Evolutionary conservation across 1,284 basidiomycete genomes (phyloP), one percentile per base, ranked within the genome.

Genomic region (Microbotryomycetes sp.): DNA sequence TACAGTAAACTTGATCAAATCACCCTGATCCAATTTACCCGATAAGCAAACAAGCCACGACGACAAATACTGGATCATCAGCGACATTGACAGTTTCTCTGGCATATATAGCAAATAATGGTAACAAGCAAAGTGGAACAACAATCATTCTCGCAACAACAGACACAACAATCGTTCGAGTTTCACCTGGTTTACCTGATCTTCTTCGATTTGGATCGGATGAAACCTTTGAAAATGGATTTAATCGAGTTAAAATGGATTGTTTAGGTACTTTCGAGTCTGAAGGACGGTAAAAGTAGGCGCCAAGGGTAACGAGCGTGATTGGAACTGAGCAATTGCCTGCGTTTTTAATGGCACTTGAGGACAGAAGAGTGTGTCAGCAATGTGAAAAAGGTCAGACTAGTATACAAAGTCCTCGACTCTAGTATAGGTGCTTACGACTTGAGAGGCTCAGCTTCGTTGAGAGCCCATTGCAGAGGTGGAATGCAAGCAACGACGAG

Each of bases 271-370:
- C n/a, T 25, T 53, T 16, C 26, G 65, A 22, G 3, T 58, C 32
- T 9, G 60, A 61, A 28, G 54, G 63, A 16, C 58, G 54, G 60
- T 60, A 69, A 52, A 74, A 74, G 55, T 74, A 74, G 30, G 72
- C 73, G 29, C 77, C 77, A 28, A 79, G 72, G 50, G 77, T 77
- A 15, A 79, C 72, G 65, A 79, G 74, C 25, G 77, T 78, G 53
- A 79, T 70, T 0, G 77, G 77, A 31, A 79, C 77, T 16, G 75
- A 76, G 66, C 76, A 77, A 7, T 74, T 73, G 23, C 77, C 77
- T 9, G 76, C 72, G 36, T 72, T 75, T 55, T 74, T 71, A 48
- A 79, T 71, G n/a, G 77, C 76, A 36, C 77, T 22, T 9, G 16
- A 5, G n/a, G 22, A 19, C 16, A 36, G 28, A 59, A 51, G 19